These are phyloP conservation scores for Starmerella vaccinii DNA, from an alignment of 805 yeast genomes.

Conservation along the genomic window DNA sequence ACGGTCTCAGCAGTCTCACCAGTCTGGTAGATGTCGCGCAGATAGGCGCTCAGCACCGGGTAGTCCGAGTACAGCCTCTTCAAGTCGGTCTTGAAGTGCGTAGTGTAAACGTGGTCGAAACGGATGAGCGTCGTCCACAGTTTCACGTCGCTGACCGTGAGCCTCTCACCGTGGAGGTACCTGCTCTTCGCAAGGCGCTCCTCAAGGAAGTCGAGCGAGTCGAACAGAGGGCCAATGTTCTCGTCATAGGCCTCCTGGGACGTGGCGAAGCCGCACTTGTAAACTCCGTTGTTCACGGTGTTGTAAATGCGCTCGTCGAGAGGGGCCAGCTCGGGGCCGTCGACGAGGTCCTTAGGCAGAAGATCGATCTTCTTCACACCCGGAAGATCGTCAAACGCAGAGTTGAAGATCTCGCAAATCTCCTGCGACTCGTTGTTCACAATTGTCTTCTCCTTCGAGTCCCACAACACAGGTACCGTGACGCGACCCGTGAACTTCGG, in stretches of 20 bases:
- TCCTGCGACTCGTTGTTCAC: constrained; percentile 90
- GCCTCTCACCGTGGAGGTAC: constrained; percentile 49
- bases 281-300: constrained; percentile 83
- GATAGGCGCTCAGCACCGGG: constrained; percentile 71
- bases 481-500: constrained; percentile 71
- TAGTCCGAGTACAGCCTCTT: constrained; percentile 68
- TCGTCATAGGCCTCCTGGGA: constrained; percentile 70
- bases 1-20: constrained; percentile 71
- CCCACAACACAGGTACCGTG: constrained; percentile 94
- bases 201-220: constrained; percentile 41
- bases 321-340: constrained; percentile 49
- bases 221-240: constrained; percentile 56
- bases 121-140: constrained; percentile 79
- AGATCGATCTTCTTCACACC: constrained; percentile 32
- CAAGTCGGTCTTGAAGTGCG: constrained; percentile 88
- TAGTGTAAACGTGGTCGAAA: constrained; percentile 87
- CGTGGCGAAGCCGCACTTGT: constrained; percentile 84
- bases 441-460: constrained; percentile 66
- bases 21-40: constrained; percentile 59
- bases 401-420: constrained; percentile 71
- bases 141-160: constrained; percentile 88
- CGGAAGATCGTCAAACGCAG: constrained; percentile 49
- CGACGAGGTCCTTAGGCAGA: constrained; percentile 25
- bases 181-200: constrained; percentile 29
- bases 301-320: constrained; percentile 75